Evolutionary conservation across 1,284 basidiomycete genomes (phyloP).

Genomic region (Ganoderma lingzhi): DNA sequence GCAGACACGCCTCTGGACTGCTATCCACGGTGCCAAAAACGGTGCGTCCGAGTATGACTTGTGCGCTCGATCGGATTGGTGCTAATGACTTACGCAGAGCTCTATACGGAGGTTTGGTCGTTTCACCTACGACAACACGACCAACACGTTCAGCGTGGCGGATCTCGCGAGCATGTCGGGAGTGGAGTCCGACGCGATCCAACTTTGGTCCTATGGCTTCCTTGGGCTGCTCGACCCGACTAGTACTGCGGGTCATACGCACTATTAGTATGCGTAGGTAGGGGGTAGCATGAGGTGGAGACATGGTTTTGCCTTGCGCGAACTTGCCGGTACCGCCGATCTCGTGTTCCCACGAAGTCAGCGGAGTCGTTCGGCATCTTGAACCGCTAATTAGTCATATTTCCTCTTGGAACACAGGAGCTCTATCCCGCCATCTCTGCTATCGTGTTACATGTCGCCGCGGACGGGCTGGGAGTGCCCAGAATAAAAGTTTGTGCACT

Average conservation of each 20-base stretch:
- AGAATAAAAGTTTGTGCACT: neutral
- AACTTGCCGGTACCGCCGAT: neutral
- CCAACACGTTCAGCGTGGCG: constrained; percentile 34
- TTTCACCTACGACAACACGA: constrained; percentile 36
- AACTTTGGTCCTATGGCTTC: constrained; percentile 37
- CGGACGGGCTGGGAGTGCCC: neutral
- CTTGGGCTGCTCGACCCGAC: constrained; percentile 29
- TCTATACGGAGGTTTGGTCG: constrained; percentile 40
- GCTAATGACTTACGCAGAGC: constrained; percentile 20
- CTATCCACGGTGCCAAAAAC: constrained; percentile 35
- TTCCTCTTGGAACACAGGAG: neutral
- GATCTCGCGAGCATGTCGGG: constrained; percentile 35
- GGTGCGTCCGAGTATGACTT: neutral
- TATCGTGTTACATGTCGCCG: neutral
- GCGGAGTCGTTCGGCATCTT: neutral
- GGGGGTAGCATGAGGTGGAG: neutral
- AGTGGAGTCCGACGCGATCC: constrained; percentile 41
- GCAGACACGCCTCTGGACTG: constrained; percentile 48
- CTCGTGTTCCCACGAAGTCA: too few species aligned
- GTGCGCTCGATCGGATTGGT: too few species aligned
- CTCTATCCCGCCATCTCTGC: neutral
- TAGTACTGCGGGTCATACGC: neutral
- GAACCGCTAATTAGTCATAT: neutral
- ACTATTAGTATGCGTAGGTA: neutral
- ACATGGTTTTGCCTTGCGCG: neutral